Evolutionary conservation across 768 basidiomycete genomes (phyloP).

Genomic region (Mycena polygramma): DNA sequence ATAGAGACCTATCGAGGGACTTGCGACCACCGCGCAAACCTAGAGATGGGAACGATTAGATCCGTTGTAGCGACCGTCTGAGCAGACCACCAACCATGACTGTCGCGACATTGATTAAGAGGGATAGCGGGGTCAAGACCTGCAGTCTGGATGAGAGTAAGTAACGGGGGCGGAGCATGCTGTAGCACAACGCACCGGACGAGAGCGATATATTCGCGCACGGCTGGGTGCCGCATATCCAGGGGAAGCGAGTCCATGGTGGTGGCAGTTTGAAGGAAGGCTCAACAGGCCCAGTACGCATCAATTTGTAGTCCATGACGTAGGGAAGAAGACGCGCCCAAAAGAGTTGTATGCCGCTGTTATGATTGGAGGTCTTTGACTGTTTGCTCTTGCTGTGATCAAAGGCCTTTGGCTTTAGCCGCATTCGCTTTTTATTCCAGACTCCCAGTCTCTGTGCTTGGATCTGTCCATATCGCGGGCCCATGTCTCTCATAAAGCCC

Average conservation of each 20-base stretch:
- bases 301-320: too few species aligned
- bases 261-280: background rate
- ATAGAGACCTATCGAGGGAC: slow-evolving; percentile 69
- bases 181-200: slow-evolving; percentile 57
- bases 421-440: background rate
- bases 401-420: background rate
- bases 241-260: slow-evolving; percentile 70
- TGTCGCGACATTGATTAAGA: slow-evolving; percentile 84
- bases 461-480: background rate
- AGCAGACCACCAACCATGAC: slow-evolving; percentile 54
- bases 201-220: slow-evolving; percentile 76
- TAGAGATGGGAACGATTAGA: too few species aligned
- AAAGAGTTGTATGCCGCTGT: too few species aligned
- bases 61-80: too few species aligned
- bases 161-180: background rate
- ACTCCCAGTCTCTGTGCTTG: background rate
- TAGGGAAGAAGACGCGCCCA: too few species aligned
- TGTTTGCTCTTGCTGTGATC: background rate
- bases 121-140: slow-evolving; percentile 87
- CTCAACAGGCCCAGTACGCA: too few species aligned
- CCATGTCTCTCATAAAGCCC: slow-evolving; percentile 66
- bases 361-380: too few species aligned
- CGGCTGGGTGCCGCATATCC: slow-evolving; percentile 70
- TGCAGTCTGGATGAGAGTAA: slow-evolving; percentile 67
- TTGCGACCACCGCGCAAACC: slow-evolving; percentile 74